A percentile compares a stretch with the other conserved stretches of the same genome.
Conservation (phyloP, 1,284 basidiomycete species). For the Takashimella koratensis region DNA sequence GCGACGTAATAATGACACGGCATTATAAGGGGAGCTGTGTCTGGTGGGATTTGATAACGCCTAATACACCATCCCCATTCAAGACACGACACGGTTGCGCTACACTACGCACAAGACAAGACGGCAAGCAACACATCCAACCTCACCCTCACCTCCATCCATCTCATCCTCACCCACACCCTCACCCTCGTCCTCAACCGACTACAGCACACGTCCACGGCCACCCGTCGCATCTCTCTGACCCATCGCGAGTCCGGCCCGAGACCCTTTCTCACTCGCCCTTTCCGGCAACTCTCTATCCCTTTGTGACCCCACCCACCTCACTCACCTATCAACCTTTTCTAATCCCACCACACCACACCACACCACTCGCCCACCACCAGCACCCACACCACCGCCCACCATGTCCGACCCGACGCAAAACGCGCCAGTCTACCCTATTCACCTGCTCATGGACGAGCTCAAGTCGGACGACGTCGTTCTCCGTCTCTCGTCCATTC, state of each 20-base stretch:
- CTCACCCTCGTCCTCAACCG: neutral
- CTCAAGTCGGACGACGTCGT: conserved; percentile 88
- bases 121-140: too few relatives aligned
- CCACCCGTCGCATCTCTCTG: neutral
- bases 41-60: too few relatives aligned
- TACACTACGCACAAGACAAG: too few relatives aligned
- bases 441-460: conserved; percentile 59
- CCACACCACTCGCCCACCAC: neutral
- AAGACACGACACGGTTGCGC: too few relatives aligned
- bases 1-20: too few relatives aligned
- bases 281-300: too few relatives aligned
- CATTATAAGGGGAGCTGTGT: too few relatives aligned
- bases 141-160: neutral
- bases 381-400: too few relatives aligned
- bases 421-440: conserved; percentile 41
- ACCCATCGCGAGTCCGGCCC: neutral
- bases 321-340: neutral
- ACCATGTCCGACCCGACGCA: conserved; percentile 33
- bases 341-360: neutral
- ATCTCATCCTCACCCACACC: neutral
- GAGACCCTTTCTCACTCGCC: too few relatives aligned
- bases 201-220: neutral
- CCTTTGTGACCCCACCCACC: neutral
- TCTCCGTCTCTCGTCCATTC: conserved; percentile 92
- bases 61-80: too few relatives aligned